Evolutionary conservation across 768 basidiomycete genomes (phyloP), one percentile per base, ranked within the genome.

Genomic region (Tephrocybe sp.): DNA sequence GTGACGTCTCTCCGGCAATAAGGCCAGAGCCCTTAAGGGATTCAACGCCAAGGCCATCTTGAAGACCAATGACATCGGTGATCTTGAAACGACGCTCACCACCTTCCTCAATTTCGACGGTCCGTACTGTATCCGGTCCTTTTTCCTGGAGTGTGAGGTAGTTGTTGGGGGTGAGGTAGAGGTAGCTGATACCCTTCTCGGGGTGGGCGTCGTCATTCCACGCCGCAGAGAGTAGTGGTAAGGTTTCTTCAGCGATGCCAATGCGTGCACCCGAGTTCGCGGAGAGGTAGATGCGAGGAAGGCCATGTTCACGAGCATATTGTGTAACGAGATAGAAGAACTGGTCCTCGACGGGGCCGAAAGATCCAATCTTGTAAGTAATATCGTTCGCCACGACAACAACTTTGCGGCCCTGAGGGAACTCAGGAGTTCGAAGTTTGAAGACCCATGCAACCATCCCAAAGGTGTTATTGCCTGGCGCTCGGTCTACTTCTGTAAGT

Each of bases 401-500:
- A 1, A 85, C 83, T 54, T 81, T 84, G 62, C 97, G 90, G 24
- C 97, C 97, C 23, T 78, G 72, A 42, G 93, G 93, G 71, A 81
- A 97, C 70, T 98, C 97, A 3, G 97, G 96, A 0, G 95, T 98
- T 58, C 77, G 75, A 58, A 98, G 75, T 2, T 85, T 95, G 76
- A 93, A 97, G 18, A 96, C 84, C 97, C 97, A 99, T 2, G 84
- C 96, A 48, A 98, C 91, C 97, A 99, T 99, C 61, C 97, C 97
- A 63, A 90, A 91, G 30, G 81, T 84, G 68, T 98, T 99, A 66
- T 90, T 93, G 18, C 97, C 97, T 12, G 94, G 90, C 3, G 93
- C 84, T 51, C 97, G 82, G 53, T 91, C 88, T 40, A 99, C 91
- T 70, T 97, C 94, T 17, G 85, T 78, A 17, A 98, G 80, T 58